Percentiles rank a stretch among this genome's conserved stretches.
These are phyloP conservation scores for Hortiboletus campestris DNA, from an alignment of 768 basidiomycete genomes.

Conservation along the genomic window DNA sequence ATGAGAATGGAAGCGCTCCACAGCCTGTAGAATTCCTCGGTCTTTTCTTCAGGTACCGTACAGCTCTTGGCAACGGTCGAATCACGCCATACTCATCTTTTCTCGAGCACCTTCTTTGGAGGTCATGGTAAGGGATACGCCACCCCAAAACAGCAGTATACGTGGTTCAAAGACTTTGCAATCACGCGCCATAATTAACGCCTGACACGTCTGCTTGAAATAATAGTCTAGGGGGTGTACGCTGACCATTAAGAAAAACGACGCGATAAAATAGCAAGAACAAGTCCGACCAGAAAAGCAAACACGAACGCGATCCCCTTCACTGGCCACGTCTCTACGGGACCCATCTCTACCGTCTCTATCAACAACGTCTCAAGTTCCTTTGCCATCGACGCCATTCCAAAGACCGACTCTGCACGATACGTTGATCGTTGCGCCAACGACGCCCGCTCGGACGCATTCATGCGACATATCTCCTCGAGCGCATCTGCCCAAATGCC, in stretches of 20 bases:
- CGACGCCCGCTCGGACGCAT: constrained; percentile 14
- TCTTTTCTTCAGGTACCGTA: constrained; percentile 73
- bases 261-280: constrained; percentile 20
- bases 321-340: constrained; percentile 23
- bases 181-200: constrained; percentile 36
- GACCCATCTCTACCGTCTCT: constrained; percentile 58
- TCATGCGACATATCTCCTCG: constrained; percentile 47
- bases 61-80: background rate
- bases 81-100: background rate
- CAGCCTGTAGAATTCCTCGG: background rate
- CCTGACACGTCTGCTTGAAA: background rate
- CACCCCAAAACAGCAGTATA: constrained; percentile 74
- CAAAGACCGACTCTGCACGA: constrained; percentile 66
- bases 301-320: constrained; percentile 17
- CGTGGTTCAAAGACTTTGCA: constrained; percentile 72
- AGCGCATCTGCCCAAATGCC: constrained; percentile 72
- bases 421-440: constrained; percentile 55
- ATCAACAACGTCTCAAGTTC: constrained; percentile 54
- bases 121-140: constrained; percentile 1
- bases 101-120: constrained; percentile 65
- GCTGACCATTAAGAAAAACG: background rate
- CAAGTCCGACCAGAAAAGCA: constrained; percentile 26
- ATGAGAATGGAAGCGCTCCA: background rate
- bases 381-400: constrained; percentile 71
- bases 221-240: background rate